Conservation (phyloP, 164 flowering plant genomes). For the Saururus chinensis region DNA sequence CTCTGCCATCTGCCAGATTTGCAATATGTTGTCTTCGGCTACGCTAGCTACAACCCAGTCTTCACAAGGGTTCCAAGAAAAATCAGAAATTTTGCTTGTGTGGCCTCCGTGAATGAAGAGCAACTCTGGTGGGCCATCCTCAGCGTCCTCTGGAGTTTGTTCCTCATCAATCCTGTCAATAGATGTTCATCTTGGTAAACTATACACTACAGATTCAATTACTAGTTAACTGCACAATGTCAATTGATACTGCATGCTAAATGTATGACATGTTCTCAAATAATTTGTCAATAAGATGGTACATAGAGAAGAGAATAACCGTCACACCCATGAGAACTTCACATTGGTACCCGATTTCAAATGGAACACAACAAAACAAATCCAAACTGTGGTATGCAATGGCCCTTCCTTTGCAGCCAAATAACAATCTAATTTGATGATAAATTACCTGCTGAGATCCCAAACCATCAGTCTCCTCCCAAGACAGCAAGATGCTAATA, state of each 20-base stretch:
- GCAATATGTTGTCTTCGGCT: constrained; percentile 94
- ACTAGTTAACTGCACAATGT: no score
- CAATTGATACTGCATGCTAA: no score
- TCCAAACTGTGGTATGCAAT: no score
- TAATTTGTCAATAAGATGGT: no score
- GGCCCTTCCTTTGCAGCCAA: not conserved
- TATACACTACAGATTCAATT: no score
- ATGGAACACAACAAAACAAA: no score
- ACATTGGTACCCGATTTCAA: no score
- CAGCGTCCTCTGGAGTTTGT: constrained; percentile 91
- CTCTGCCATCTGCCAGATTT: constrained; percentile 99
- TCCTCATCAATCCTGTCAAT: constrained; percentile 73
- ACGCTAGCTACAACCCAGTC: constrained; percentile 96
- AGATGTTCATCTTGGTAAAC: not conserved
- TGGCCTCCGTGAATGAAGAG: constrained; percentile 98
- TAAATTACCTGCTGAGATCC: constrained; percentile 94
- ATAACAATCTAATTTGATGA: not conserved
- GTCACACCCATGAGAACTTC: no score
- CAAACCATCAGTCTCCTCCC: constrained; percentile 95
- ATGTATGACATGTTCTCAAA: no score
- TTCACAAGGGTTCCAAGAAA: constrained; percentile 98
- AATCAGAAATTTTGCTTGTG: constrained; percentile 93
- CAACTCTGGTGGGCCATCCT: constrained; percentile 97
- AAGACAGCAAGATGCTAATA: constrained; percentile 93
- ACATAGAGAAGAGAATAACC: no score